phyloP scores from a whole-genome alignment of 2,329 filamentous ascomycete genomes.

The Boeremia exigua region DNA sequence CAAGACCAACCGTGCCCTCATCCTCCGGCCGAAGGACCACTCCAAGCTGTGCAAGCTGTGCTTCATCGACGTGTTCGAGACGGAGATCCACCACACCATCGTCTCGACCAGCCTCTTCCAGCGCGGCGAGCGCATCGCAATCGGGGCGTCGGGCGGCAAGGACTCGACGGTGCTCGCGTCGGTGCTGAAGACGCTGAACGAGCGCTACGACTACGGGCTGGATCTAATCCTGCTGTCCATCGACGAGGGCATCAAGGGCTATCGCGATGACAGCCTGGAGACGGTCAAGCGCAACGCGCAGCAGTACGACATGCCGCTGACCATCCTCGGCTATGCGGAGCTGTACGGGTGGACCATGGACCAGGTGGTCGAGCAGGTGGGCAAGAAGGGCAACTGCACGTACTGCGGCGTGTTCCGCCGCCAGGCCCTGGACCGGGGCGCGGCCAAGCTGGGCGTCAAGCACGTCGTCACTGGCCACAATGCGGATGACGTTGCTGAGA shows the following conservation, averaged over 20 bases:
- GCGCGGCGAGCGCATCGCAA: constrained; percentile 84
- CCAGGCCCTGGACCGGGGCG: constrained; percentile 91
- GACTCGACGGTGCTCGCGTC: constrained; percentile 96
- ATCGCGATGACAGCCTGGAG: constrained; percentile 93
- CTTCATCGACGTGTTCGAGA: constrained; percentile 87
- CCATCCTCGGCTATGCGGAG: constrained; percentile 91
- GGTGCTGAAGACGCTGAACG: constrained; percentile 92
- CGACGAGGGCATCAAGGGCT: constrained; percentile 96
- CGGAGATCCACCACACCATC: constrained; percentile 94
- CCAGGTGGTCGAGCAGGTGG: constrained; percentile 92
- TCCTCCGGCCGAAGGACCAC: constrained; percentile 93
- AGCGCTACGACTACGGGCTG: constrained; percentile 84
- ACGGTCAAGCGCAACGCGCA: constrained; percentile 93
- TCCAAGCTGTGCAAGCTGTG: constrained; percentile 90
- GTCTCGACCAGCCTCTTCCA: constrained; percentile 79
- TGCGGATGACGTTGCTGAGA: constrained; percentile 96
- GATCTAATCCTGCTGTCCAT: constrained; percentile 88
- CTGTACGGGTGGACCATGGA: constrained; percentile 99
- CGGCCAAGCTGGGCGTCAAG: constrained; percentile 82
- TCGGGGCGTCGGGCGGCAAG: constrained; percentile 95
- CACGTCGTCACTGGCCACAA: constrained; percentile 98
- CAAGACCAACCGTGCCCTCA: constrained; percentile 77
- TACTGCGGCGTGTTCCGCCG: constrained; percentile 97
- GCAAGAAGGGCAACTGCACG: constrained; percentile 98
- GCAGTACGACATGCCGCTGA: constrained; percentile 89